phyloP scores from a whole-genome alignment of 352 stramenopile genomes.

The Globisporangium megalacanthum region DNA sequence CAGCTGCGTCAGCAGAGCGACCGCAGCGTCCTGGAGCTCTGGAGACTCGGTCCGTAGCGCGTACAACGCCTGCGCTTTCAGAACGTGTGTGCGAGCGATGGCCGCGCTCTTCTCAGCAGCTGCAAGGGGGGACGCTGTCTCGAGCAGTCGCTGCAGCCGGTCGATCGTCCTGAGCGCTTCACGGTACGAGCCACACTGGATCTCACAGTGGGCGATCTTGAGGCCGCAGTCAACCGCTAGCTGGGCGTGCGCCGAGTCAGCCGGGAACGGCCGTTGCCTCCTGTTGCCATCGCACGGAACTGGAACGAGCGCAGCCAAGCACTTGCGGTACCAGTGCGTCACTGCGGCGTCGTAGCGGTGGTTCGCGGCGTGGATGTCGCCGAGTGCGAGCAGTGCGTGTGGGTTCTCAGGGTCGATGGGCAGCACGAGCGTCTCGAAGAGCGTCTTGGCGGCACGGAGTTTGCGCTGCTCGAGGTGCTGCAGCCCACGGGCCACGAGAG shows the following conservation, averaged over 20 bases:
- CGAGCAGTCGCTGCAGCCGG: slow-evolving; percentile 34
- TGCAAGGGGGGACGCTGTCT: background rate
- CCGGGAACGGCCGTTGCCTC: background rate
- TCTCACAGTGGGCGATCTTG: slow-evolving; percentile 40
- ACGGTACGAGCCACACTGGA: slow-evolving; percentile 22
- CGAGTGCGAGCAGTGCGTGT: slow-evolving; percentile 46
- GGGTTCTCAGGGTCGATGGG: slow-evolving; percentile 27
- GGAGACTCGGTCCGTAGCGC: slow-evolving; percentile 20
- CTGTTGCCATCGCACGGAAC: slow-evolving; percentile 5
- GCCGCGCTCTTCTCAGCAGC: slow-evolving; percentile 16
- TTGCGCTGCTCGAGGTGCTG: slow-evolving; percentile 39
- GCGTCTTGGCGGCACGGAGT: slow-evolving; percentile 37
- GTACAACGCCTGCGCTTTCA: slow-evolving; percentile 52
- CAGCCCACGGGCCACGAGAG: slow-evolving; percentile 30
- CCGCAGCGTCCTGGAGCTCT: slow-evolving; percentile 45
- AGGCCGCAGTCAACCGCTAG: slow-evolving; percentile 33
- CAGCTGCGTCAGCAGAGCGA: slow-evolving; percentile 48
- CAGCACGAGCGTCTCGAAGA: slow-evolving; percentile 43
- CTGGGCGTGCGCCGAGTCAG: background rate
- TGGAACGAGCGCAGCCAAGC: slow-evolving; percentile 21
- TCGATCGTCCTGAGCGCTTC: slow-evolving; percentile 31
- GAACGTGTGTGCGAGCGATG: slow-evolving; percentile 40
- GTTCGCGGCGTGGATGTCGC: slow-evolving; percentile 44
- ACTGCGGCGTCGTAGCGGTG: slow-evolving; percentile 30
- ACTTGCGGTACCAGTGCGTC: slow-evolving; percentile 35